phyloP scores from a whole-genome alignment of 164 flowering plant species.

The Taxillus chinensis region DNA sequence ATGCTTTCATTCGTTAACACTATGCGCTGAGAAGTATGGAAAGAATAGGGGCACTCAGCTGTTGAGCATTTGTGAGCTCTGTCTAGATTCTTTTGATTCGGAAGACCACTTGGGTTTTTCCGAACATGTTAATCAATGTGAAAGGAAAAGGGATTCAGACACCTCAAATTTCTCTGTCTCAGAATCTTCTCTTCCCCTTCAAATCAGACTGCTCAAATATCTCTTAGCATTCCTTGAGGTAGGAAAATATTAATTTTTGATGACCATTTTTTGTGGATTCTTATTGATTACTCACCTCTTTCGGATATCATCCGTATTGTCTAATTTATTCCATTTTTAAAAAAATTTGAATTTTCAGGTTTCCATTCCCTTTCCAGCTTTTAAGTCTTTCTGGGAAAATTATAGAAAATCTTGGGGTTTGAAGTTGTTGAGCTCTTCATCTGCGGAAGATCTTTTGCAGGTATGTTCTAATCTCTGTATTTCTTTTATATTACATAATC shows the following conservation, averaged over 20 bases:
- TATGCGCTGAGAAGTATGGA: neutral
- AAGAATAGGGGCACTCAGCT: neutral
- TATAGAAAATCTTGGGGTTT: constrained; percentile 3
- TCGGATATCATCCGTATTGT: too few relatives aligned
- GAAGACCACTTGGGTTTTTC: neutral
- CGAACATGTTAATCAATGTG: neutral
- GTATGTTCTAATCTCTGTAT: neutral
- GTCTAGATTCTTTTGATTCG: neutral
- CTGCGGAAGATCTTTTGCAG: constrained; percentile 1
- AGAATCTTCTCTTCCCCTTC: neutral
- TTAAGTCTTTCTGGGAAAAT: neutral
- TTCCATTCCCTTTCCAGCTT: neutral
- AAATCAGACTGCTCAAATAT: neutral
- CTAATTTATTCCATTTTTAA: too few relatives aligned
- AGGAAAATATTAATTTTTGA: neutral
- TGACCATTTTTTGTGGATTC: too few relatives aligned
- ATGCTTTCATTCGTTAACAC: neutral
- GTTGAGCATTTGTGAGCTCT: neutral
- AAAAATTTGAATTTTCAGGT: neutral
- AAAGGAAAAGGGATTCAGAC: neutral
- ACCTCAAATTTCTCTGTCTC: neutral
- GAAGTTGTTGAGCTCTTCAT: neutral
- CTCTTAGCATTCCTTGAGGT: constrained; percentile 1
- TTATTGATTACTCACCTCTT: too few relatives aligned
- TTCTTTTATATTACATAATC: neutral